These are phyloP conservation scores for Gossypium herbaceum DNA, from an alignment of 345 rosid species.

Conservation along the genomic window DNA sequence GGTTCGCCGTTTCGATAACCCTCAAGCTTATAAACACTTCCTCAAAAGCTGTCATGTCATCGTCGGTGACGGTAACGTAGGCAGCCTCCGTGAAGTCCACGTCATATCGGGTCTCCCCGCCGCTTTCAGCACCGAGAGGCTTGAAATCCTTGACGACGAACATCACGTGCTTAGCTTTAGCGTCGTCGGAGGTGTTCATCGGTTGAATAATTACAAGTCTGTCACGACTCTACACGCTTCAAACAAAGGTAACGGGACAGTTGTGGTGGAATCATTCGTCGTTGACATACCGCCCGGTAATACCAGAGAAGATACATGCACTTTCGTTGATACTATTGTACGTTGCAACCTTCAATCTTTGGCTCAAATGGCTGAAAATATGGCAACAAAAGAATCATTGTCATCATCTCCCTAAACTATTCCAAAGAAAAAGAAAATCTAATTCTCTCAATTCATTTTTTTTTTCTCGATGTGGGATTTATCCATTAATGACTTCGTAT, in stretches of 20 bases:
- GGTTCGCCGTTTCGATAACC: slow-evolving; percentile 78
- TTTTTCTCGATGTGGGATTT: slow-evolving; percentile 21
- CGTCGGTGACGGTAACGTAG: slow-evolving; percentile 68
- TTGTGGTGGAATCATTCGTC: slow-evolving; percentile 81
- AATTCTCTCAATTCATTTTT: slow-evolving; percentile 5
- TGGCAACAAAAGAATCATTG: slow-evolving; percentile 24
- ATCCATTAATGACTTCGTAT: background rate
- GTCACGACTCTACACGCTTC: slow-evolving; percentile 76
- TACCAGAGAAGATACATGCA: slow-evolving; percentile 73
- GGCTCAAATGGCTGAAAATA: slow-evolving; percentile 61
- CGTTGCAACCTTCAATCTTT: slow-evolving; percentile 85
- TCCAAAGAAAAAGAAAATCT: background rate
- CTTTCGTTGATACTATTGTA: slow-evolving; percentile 72
- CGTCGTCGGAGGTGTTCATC: slow-evolving; percentile 84
- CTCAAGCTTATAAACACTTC: slow-evolving; percentile 81
- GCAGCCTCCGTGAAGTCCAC: slow-evolving; percentile 64
- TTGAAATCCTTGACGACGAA: slow-evolving; percentile 87
- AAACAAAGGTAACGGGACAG: slow-evolving; percentile 36
- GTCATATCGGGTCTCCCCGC: slow-evolving; percentile 94
- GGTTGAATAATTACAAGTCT: slow-evolving; percentile 70
- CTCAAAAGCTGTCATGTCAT: slow-evolving; percentile 68
- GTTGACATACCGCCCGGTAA: slow-evolving; percentile 82
- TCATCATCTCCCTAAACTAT: background rate
- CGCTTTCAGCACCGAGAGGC: slow-evolving; percentile 60
- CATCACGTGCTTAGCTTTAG: slow-evolving; percentile 73